phyloP scores from a whole-genome alignment of 2,329 filamentous ascomycete genomes.

The Verticillium longisporum region DNA sequence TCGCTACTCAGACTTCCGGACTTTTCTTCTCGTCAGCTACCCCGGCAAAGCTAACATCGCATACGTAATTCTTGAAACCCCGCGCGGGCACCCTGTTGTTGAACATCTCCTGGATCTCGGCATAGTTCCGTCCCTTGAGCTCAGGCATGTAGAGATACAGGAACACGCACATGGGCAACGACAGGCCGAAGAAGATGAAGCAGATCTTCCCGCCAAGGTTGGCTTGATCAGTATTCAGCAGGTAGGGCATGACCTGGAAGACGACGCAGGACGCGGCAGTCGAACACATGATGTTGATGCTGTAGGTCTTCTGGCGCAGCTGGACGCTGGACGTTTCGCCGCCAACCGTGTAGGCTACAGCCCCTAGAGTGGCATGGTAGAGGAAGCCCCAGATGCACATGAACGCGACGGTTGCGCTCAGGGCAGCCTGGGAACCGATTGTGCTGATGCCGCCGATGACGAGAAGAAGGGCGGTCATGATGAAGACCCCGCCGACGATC shows the following conservation, averaged over 20 bases:
- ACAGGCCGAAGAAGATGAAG: conserved; percentile 22
- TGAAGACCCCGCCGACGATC: conserved; percentile 19
- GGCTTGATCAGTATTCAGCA: conserved; percentile 21
- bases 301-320: conserved; percentile 24
- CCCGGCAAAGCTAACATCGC: conserved; percentile 4
- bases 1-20: conserved; percentile 3
- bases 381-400: conserved; percentile 20
- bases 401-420: conserved; percentile 18
- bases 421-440: conserved; percentile 12
- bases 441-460: conserved; percentile 23
- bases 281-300: conserved; percentile 22
- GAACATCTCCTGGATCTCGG: conserved; percentile 11
- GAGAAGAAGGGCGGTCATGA: conserved; percentile 19
- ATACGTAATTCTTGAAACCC: conserved; percentile 7
- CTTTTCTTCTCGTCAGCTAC: conserved; percentile 5
- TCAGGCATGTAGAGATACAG: conserved; percentile 10
- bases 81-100: conserved; percentile 7
- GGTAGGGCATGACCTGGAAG: conserved; percentile 20
- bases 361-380: conserved; percentile 21
- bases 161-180: conserved; percentile 17
- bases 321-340: conserved; percentile 20
- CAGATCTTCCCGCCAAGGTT: conserved; percentile 24
- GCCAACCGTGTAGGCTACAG: conserved; percentile 20
- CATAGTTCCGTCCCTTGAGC: conserved; percentile 12
- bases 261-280: conserved; percentile 21